Conservation (phyloP, 2,329 filamentous ascomycete genomes). For the Curvularia sp. region DNA sequence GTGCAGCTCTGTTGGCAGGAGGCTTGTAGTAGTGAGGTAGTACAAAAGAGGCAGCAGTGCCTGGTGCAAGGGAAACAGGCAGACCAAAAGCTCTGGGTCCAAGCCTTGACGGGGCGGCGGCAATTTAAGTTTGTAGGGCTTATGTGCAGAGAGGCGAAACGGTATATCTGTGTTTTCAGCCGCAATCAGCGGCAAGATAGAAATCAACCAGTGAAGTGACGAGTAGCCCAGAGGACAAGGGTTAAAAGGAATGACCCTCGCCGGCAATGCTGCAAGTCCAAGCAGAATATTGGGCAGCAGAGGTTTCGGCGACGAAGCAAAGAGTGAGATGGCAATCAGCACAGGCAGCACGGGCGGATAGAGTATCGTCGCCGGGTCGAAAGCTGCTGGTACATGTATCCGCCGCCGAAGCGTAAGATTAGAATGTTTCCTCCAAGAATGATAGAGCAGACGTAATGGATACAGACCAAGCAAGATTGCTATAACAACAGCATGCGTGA, state of each 20-base stretch:
- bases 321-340: constrained; percentile 77
- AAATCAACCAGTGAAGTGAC: constrained; percentile 78
- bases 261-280: constrained; percentile 77
- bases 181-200: constrained; percentile 71
- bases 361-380: constrained; percentile 89
- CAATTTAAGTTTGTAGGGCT: constrained; percentile 47
- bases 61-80: constrained; percentile 85
- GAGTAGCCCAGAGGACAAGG: constrained; percentile 66
- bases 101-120: constrained; percentile 48
- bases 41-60: constrained; percentile 75
- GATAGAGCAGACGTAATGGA: constrained; percentile 49
- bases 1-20: constrained; percentile 86
- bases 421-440: constrained; percentile 39
- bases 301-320: constrained; percentile 65
- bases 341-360: constrained; percentile 82
- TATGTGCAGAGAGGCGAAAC: constrained; percentile 42
- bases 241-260: constrained; percentile 71
- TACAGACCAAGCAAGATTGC: constrained; percentile 45
- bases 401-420: constrained; percentile 50
- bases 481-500: constrained; percentile 49
- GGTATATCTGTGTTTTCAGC: constrained; percentile 55
- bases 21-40: constrained; percentile 85
- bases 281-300: constrained; percentile 84
- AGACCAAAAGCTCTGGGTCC: constrained; percentile 65
- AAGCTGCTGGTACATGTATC: constrained; percentile 73